Evolutionary conservation across 441 rosid species (phyloP), one percentile per base, ranked within the genome.

Genomic region (Iberis amara): DNA sequence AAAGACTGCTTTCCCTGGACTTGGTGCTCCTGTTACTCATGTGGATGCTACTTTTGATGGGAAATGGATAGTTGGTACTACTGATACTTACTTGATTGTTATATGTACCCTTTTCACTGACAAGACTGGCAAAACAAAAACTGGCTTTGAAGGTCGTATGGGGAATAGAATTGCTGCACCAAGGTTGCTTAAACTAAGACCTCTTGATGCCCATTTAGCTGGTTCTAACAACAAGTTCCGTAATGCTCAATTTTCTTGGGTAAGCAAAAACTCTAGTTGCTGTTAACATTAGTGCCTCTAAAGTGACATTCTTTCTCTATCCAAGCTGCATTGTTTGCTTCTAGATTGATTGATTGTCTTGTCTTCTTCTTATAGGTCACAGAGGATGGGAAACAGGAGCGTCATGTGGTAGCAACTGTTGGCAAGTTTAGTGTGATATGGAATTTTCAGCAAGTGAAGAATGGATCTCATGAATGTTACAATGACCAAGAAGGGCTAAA

Each of bases 391-490:
- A 92, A 78, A 71, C 95, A 92, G 68, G 98, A 92, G 74, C 91
- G 95, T 28, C 98, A 92, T 69, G 76, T 92, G 75, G 98, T 88
- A 27, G 94, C 96, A 65, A 91, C 98, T 2, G 95, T 82, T 32
- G 96, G 98, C 55, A 91, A 85, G 70, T 91, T 91, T 66, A 91
- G 96, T 43, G 95, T 82, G 64, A 85, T 91, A 63, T 91, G 96
- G 98, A 82, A 88, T 75, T 91, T 91, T 72, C 87, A 76, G 54
- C 98, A 85, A 66, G 98, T 85, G 65, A 88, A 91, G 80, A 80
- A 91, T 48, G 80, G 95, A 37, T 59, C 84, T 31, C 96, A 91
- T 39, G 95, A 85, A 68, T 91, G 98, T 73, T 91, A 91, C 74
- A 73, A 56, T 13, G 78, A 91, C 8, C 95, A 88, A 61, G 94